Evolutionary conservation across 345 rosid species (phyloP), one percentile per base, ranked within the genome.

Genomic region (Euphorbia lathyris): DNA sequence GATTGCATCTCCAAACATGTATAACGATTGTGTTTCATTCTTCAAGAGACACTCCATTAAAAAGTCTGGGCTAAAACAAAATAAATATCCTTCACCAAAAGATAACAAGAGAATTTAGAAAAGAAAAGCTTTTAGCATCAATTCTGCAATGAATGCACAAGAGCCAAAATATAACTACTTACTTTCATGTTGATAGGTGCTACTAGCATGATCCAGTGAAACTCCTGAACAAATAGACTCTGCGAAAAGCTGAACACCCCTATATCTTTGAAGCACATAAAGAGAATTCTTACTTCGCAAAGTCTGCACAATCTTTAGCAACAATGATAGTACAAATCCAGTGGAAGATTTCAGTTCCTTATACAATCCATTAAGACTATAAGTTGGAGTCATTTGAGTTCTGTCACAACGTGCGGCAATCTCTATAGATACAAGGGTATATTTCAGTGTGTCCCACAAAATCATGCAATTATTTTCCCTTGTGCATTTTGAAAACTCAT

Each of bases 371-470:
- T 73, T 64, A 48, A 80, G 78, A 72, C 80, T 67, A 77, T 82
- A 80, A 63, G 72, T 82, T 74, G 98, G 86, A 56, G 65, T 72
- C 80, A 83, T 12, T 42, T 83, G 74, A 30, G 80, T 71, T 80
- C 83, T 85, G 68, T 82, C 85, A 68, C 87, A 72, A 42, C 99
- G 97, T 65, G 87, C 81, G 68, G 90, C 83, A 79, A 92, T 80
- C 81, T 95, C 99, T 71, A 87, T 85, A 22, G 97, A 88, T 66
- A 84, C 81, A 58, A 95, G 88, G 52, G 99, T 86, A 79, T 87
- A 90, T 79, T 84, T 86, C n/a, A 95, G 96, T 57, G 90, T 85
- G 80, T 95, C 97, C 99, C 99, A 95, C 86, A 92, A 83, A 60
- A 90, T 75, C 74, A 87, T 73, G 61, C 89, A 82, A 61, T 77